Evolutionary conservation across 306 rosid genomes (phyloP), one percentile per base, ranked within the genome.

Genomic region (Rosa chinensis): DNA sequence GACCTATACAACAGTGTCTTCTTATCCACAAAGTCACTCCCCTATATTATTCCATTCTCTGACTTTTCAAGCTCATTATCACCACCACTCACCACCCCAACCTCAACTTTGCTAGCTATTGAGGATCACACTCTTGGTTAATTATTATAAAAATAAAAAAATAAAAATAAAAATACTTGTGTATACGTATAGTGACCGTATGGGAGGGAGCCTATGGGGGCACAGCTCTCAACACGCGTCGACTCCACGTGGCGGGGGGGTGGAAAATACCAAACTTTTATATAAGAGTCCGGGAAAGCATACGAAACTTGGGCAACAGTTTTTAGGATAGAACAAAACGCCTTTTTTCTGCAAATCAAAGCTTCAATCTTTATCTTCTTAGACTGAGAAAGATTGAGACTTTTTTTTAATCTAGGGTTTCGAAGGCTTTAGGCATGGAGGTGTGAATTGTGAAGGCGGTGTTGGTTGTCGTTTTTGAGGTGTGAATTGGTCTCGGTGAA

Each of bases 171-270:
- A 42, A 40, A 74, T 58, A 56, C 68, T 18, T 2, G 37, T 17
- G 25, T 58, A 9, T 58, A 58, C 63, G 70, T 75, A 75, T 16
- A 59, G 6, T 1, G 43, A 43, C 44, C 55, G 78, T 59, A 56
- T 58, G 5, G 7, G 77, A 43, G 21, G 37, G 37, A 32, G 37
- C 37, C 37, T 32, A 32, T 32, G 37, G 37, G 37, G 49, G 28
- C 39, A 32, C 37, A 14, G 66, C 37, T 32, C 37, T 32, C 77
- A 59, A 28, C 42, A 64, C 43, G 78, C 55, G 70, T 75, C 20
- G 18, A 9, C 0, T 14, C 44, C 48, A 76, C 72, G 78, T 75
- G 78, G 78, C 58, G 70, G 23, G 78, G 21, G 72, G 20, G 32
- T 43, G 55, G n/a, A 13, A 44, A 62, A 75, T 75, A 17, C 21